phyloP scores from a whole-genome alignment of 306 rosid genomes.

The Luffa acutangula region DNA sequence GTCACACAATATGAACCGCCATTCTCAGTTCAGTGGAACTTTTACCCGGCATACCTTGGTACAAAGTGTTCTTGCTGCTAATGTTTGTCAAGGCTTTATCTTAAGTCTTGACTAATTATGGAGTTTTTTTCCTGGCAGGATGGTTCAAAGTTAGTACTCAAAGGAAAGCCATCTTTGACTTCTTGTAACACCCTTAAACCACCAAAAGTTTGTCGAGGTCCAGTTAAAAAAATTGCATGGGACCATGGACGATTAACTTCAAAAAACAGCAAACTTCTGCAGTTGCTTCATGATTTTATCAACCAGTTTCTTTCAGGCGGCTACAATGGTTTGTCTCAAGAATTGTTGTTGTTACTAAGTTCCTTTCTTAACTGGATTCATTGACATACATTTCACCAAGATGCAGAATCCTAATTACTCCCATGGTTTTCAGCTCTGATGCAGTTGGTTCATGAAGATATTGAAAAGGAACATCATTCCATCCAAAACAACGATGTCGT shows the following conservation, averaged over 20 bases:
- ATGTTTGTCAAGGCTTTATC: conserved; percentile 6
- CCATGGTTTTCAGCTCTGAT: conserved; percentile 51
- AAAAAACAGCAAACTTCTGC: conserved; percentile 51
- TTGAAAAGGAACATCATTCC: conserved; percentile 71
- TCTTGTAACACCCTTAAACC: conserved; percentile 43
- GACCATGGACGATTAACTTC: conserved; percentile 64
- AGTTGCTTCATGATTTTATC: conserved; percentile 65
- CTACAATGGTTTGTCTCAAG: conserved; percentile 53
- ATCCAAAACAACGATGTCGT: conserved; percentile 57
- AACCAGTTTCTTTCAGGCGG: conserved; percentile 69
- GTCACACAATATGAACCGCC: conserved; percentile 35
- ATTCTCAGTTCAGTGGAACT: conserved; percentile 80
- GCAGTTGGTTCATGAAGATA: conserved; percentile 67
- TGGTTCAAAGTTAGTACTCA: conserved; percentile 78
- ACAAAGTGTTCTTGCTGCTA: conserved; percentile 17
- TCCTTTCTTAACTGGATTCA: background rate
- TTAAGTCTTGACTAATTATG: conserved; percentile 14
- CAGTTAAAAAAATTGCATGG: conserved; percentile 78
- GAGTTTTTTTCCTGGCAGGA: conserved; percentile 45
- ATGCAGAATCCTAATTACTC: conserved; percentile 14
- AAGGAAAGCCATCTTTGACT: conserved; percentile 61
- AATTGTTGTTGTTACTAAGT: background rate
- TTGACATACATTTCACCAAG: conserved; percentile 9
- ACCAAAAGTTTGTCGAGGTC: conserved; percentile 45
- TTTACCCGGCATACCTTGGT: conserved; percentile 72